Evolutionary conservation across 352 stramenopile genomes (phyloP).

Genomic region (Globisporangium nodosum): DNA sequence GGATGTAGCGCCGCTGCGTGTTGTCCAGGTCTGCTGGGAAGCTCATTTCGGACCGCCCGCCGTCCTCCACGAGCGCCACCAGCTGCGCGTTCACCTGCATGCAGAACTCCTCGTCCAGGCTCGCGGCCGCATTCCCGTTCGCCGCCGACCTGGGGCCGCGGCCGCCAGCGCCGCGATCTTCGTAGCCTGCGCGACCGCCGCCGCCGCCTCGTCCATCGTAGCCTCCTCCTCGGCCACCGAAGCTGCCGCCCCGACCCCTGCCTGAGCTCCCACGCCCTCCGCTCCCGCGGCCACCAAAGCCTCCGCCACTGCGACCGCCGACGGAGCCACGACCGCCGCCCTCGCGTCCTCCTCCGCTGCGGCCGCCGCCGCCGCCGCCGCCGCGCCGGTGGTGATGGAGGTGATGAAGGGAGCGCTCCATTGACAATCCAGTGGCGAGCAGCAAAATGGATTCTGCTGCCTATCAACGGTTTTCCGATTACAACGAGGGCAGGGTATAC

Average conservation of each 20-base stretch:
- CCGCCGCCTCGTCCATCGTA: not conserved
- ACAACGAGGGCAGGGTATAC: no score
- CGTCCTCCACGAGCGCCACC: slow-evolving; percentile 62
- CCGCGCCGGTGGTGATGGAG: not conserved
- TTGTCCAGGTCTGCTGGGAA: slow-evolving; percentile 68
- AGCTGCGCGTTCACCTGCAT: slow-evolving; percentile 60
- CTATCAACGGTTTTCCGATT: no score
- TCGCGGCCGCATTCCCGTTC: slow-evolving; percentile 21
- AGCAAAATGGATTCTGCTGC: not conserved
- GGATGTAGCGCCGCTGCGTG: slow-evolving; percentile 76
- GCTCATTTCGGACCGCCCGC: slow-evolving; percentile 45
- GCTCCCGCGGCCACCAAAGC: not conserved
- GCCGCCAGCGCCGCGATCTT: slow-evolving; percentile 1
- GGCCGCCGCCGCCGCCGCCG: slow-evolving; percentile 1
- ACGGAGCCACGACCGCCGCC: slow-evolving; percentile 1
- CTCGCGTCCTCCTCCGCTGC: not conserved
- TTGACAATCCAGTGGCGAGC: not conserved
- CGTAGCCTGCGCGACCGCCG: not conserved
- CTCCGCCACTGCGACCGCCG: slow-evolving; percentile 3
- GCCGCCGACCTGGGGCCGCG: slow-evolving; percentile 6
- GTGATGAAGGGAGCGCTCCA: not conserved
- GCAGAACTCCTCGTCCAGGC: slow-evolving; percentile 61
- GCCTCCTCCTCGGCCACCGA: slow-evolving; percentile 3
- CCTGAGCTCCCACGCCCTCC: not conserved
- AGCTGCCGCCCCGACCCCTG: not conserved